Percentiles rank a stretch among this genome's conserved stretches.
These are phyloP conservation scores for Piromyces finnis DNA, from an alignment of 192 early-diverging fungal genomes.

Conservation along the genomic window DNA sequence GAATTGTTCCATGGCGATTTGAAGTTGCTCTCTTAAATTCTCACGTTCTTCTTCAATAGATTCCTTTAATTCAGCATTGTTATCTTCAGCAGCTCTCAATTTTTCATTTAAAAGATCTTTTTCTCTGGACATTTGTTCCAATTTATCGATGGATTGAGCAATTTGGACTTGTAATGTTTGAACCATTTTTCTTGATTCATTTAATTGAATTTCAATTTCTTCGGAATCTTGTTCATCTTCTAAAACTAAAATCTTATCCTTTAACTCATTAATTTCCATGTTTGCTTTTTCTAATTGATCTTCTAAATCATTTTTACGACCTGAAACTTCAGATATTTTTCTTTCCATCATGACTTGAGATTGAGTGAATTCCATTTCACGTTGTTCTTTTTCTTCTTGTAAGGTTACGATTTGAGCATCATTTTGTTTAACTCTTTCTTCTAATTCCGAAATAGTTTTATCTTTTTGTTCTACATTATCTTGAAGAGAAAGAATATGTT, in stretches of 20 bases:
- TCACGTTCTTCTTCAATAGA: not conserved
- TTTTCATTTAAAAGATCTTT: not conserved
- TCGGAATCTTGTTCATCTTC: not conserved
- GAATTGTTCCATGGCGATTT: not conserved
- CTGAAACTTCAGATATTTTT: not conserved
- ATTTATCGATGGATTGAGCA: not conserved
- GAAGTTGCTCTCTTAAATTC: not conserved
- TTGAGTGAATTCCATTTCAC: not conserved
- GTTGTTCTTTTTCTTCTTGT: not conserved
- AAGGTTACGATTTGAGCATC: not conserved
- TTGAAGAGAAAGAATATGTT: not conserved
- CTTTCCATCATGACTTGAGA: not conserved
- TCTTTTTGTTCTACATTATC: not conserved
- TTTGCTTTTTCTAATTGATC: not conserved
- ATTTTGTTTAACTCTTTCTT: not conserved
- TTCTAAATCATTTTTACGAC: not conserved
- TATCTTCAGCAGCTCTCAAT: not conserved
- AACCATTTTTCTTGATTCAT: not conserved
- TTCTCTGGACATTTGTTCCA: not conserved
- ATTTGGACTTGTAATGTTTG: not conserved
- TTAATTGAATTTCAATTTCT: not conserved
- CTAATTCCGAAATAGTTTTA: not conserved
- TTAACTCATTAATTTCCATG: not conserved
- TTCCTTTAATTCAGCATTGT: not conserved
- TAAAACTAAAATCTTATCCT: not conserved